Evolutionary conservation across 2,329 filamentous ascomycete genomes (phyloP), one percentile per base, ranked within the genome.

Genomic region (Lecanicillium sp.): DNA sequence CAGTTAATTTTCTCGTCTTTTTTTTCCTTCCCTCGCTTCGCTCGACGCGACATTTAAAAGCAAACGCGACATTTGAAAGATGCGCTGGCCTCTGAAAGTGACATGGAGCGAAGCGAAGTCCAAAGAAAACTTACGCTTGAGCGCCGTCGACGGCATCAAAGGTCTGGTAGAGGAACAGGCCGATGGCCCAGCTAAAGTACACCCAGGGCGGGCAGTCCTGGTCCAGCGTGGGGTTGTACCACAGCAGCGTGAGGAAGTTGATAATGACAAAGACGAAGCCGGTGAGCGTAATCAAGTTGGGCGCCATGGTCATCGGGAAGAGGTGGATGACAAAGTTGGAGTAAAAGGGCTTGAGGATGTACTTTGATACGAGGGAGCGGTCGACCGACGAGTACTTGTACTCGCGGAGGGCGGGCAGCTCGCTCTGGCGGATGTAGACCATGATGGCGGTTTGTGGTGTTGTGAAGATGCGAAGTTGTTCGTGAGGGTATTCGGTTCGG

Each of bases 331-430:
- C 91, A 56, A 93, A 77, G 70, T 95, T 84, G 62, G 83, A 94
- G 75, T 97, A 98, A 71, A 97, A 98, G 7, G 93, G 93, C 76
- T 98, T 97, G 60, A 98, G 74, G 55, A 98, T 80, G 72, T 96
- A 97, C 67, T 85, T 87, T 55, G 90, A 96, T 33, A 89, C 76
- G 52, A 96, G 74, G 51, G 90, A 95, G 67, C 87, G 87, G 69
- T 98, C 93, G 60, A 97, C 87, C 49, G 81, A 81, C 33, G 86
- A 88, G 77, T 98, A 98, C 70, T 95, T 93, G 82, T 98, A 98
- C 69, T 90, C 79, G 68, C 87, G 87, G 59, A 98, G 82, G 65
- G 87, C 88, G 32, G 86, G 83, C 54, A 98, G 84, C 70, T 88
- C 84, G 62, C 90, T 83, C 69, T 95, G 87, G 56, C 93, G 88